Conservation (phyloP, 257 asterid genomes). For the Solanum pennellii region DNA sequence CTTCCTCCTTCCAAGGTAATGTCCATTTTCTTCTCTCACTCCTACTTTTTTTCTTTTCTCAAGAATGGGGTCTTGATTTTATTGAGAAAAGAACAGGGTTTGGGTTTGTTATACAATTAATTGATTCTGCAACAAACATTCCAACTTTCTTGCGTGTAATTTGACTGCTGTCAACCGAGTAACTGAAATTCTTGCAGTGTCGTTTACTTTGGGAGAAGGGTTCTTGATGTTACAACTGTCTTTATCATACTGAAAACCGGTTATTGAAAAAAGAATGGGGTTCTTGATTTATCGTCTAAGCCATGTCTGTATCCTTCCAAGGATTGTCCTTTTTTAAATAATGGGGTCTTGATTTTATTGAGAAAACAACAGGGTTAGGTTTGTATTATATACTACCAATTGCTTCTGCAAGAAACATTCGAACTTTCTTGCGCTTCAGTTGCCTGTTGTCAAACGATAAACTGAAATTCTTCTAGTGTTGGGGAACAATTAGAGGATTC, state of each 20-base stretch:
- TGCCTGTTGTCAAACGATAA: neutral
- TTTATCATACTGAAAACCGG: neutral
- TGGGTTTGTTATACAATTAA: neutral
- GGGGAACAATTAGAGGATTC: neutral
- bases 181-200: neutral
- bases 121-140: neutral
- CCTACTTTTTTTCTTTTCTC: neutral
- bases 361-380: neutral
- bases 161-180: neutral
- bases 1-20: constrained; percentile 53
- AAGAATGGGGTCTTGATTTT: neutral
- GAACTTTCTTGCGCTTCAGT: neutral
- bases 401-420: neutral
- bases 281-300: neutral
- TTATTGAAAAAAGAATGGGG: neutral
- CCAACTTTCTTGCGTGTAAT: neutral
- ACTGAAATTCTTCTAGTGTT: neutral
- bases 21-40: neutral
- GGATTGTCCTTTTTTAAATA: neutral
- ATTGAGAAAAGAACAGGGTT: neutral
- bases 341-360: neutral
- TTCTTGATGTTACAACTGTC: neutral
- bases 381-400: neutral
- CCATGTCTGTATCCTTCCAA: neutral
- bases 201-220: neutral